Percentiles rank a stretch among this genome's conserved stretches.
Conservation (phyloP, 192 early-diverging fungal species). For the Umbelopsis sp. region DNA sequence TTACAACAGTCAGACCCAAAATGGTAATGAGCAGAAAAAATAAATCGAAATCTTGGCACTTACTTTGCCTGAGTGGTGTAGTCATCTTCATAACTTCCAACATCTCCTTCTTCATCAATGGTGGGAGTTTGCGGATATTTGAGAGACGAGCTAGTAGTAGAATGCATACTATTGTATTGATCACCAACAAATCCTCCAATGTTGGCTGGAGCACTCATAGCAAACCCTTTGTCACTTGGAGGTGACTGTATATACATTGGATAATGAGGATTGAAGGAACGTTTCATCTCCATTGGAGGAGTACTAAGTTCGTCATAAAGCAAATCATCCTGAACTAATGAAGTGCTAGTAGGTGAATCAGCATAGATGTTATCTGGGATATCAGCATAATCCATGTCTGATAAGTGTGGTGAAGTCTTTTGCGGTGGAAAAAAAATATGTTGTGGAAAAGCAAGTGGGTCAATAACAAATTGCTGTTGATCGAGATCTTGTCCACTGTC, state of each 20-base stretch:
- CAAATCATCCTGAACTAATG: constrained; percentile 10
- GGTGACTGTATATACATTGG: constrained; percentile 20
- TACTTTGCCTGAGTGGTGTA: constrained; percentile 43
- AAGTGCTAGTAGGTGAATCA: constrained; percentile 9
- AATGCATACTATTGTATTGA: constrained; percentile 11
- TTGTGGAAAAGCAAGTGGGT: constrained; percentile 5
- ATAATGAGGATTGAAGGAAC: constrained; percentile 17
- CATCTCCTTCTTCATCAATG: constrained; percentile 11
- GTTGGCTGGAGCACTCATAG: constrained; percentile 41
- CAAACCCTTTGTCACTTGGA: constrained; percentile 19
- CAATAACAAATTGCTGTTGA: constrained; percentile 17
- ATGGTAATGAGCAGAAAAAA: not conserved
- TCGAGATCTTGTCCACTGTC: constrained; percentile 14
- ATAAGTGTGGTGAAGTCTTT: constrained; percentile 30
- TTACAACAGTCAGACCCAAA: not conserved
- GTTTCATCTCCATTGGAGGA: constrained; percentile 17
- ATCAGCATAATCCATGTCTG: constrained; percentile 35
- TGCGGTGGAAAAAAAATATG: constrained; percentile 14
- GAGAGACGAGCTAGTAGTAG: constrained; percentile 14
- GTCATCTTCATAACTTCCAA: constrained; percentile 34
- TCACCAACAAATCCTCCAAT: constrained; percentile 24
- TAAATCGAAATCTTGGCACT: constrained; percentile 1
- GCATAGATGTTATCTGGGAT: constrained; percentile 14
- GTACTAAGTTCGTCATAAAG: constrained; percentile 17
- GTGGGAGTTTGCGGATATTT: constrained; percentile 14